Percentiles rank a stretch among this genome's conserved stretches.
phyloP scores from a whole-genome alignment of 176 grass and related monocot genomes.

The Raddia distichophylla region DNA sequence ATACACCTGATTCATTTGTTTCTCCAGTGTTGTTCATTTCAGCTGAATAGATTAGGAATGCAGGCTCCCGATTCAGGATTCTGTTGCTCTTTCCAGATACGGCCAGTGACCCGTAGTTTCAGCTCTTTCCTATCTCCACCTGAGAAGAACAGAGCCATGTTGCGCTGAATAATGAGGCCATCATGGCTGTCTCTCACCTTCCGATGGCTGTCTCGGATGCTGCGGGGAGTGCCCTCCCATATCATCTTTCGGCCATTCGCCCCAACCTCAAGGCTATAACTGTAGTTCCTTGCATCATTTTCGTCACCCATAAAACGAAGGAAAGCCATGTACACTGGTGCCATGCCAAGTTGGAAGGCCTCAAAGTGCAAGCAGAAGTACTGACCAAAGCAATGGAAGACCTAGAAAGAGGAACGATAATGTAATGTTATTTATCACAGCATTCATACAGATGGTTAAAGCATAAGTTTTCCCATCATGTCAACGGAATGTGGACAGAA shows the following conservation, averaged over 20 bases:
- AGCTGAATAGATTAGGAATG: constrained; percentile 82
- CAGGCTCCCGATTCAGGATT: constrained; percentile 68
- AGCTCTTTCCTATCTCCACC: constrained; percentile 93
- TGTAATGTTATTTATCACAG: constrained; percentile 18
- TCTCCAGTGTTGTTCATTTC: constrained; percentile 26
- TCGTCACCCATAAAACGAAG: constrained; percentile 93
- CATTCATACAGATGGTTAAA: constrained; percentile 22
- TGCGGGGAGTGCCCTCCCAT: constrained; percentile 90
- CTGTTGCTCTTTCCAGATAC: constrained; percentile 90
- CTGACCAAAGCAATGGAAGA: constrained; percentile 91
- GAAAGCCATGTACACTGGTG: constrained; percentile 96
- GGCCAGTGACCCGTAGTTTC: constrained; percentile 85
- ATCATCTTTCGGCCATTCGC: constrained; percentile 74
- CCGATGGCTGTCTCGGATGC: constrained; percentile 83
- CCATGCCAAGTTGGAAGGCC: constrained; percentile 90
- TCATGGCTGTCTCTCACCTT: constrained; percentile 94
- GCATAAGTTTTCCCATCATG: background rate
- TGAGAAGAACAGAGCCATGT: constrained; percentile 94
- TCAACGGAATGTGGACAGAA: background rate
- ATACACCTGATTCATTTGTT: constrained; percentile 27
- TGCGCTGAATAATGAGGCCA: constrained; percentile 88
- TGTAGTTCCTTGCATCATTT: constrained; percentile 77
- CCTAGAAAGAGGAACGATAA: constrained; percentile 40
- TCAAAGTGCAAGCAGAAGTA: constrained; percentile 98
- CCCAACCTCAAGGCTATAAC: constrained; percentile 87